Conservation (phyloP, 1,284 basidiomycete genomes). For the Bjerkandera adusta region DNA sequence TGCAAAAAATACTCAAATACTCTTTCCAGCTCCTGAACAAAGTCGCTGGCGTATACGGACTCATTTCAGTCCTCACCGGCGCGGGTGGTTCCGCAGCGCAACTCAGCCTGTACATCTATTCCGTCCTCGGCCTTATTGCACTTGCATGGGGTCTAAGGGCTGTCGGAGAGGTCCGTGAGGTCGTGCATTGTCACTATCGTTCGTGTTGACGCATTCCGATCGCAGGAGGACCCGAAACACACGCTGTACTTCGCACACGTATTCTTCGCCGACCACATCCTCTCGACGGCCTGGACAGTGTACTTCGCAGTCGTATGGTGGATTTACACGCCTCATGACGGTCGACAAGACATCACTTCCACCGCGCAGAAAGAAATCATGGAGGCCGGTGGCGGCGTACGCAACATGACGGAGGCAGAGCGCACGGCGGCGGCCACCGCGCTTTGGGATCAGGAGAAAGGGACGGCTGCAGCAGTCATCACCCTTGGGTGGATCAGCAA, state of each 20-base stretch:
- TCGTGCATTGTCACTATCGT: slow-evolving; percentile 5
- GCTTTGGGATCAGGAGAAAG: slow-evolving; percentile 92
- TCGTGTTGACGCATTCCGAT: slow-evolving; percentile 9
- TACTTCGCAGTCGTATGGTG: slow-evolving; percentile 92
- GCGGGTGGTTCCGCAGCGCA: slow-evolving; percentile 89
- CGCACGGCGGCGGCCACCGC: slow-evolving; percentile 68
- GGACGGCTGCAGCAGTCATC: slow-evolving; percentile 76
- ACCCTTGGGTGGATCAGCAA: slow-evolving; percentile 86
- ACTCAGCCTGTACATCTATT: slow-evolving; percentile 92
- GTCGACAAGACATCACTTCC: slow-evolving; percentile 75
- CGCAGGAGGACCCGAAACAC: slow-evolving; percentile 82
- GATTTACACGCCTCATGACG: slow-evolving; percentile 90
- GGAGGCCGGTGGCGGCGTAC: slow-evolving; percentile 39
- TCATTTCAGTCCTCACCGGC: slow-evolving; percentile 86
- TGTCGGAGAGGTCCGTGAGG: slow-evolving; percentile 76
- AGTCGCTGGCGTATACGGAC: slow-evolving; percentile 95
- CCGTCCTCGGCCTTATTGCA: slow-evolving; percentile 77
- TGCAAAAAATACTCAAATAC: slow-evolving; percentile 11
- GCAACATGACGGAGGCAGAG: slow-evolving; percentile 60
- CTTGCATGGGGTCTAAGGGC: slow-evolving; percentile 88
- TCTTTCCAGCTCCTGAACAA: slow-evolving; percentile 86
- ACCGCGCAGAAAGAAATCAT: slow-evolving; percentile 85
- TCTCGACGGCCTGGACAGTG: slow-evolving; percentile 91
- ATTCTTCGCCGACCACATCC: slow-evolving; percentile 89
- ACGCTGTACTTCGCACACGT: slow-evolving; percentile 90